Evolutionary conservation across 2,329 filamentous ascomycete genomes (phyloP), one percentile per base, ranked within the genome.

Genomic region (Monosporascus sp.): DNA sequence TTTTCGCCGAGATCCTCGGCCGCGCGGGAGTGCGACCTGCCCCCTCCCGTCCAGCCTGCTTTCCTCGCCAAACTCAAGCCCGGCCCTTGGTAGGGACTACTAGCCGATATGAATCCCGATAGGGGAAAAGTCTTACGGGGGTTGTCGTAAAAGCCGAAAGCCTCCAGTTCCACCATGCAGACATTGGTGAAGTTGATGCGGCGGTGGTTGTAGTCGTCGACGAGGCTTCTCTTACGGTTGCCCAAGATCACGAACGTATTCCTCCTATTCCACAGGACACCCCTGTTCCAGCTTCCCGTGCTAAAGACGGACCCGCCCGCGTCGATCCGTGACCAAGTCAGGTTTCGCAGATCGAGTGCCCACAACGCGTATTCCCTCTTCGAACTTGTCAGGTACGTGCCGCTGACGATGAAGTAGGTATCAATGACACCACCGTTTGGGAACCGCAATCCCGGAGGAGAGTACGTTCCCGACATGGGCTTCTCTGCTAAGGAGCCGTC

Each of bases 321-420:
- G 71, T 99, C 94, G 60, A 99, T 97, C 8, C 93, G 88, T 52
- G 88, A 92, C 94, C 94, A 99, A 0, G 88, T 94, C 51, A 99
- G 74, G 1, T 87, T 94, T 54, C 87, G 85, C 52, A 99, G 73
- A 66, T 99, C 92, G 48, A 99, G 74, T 2, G 94, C 93, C 94
- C 94, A 99, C 1, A 99, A 78, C 0, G 94, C 93, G 71, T 97
- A 99, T 69, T 99, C 94, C 68, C 97, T 93, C 72, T 97, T 97
- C 1, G 93, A 97, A 1, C 93, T 97, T 0, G 94, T 99, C 54
- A 99, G 80, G 68, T 97, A 97, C 0, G 94, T 99, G 27, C 94
- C 94, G 67, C 92, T 97, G 22, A 99, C 93, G 44, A 99, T 91
- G 65, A 99, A 97, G 68, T 97, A 89, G 6, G 91, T 93, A 69